Evolutionary conservation across 2,329 filamentous ascomycete species (phyloP), one percentile per base, ranked within the genome.

Genomic region (Blastomyces percursus): DNA sequence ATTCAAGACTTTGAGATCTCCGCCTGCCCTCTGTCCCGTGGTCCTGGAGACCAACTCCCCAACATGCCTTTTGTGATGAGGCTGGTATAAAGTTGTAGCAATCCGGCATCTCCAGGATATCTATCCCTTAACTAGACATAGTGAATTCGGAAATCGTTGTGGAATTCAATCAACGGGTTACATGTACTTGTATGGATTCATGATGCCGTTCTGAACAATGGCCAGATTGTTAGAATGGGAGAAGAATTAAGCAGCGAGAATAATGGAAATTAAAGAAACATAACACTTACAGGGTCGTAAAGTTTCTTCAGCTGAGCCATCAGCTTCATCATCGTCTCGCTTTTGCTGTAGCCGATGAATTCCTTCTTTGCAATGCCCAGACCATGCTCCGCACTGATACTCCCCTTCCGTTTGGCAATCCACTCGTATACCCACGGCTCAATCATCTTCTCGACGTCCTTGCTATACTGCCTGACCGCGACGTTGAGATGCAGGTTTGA

Each of bases 171-270:
- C 61, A 69, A 69, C 64, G 67, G 63, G 67, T 65, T 73, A 77
- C 58, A 97, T 88, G 75, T 96, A 97, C 78, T 97, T 97, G 81
- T 97, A 97, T 0, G 93, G 93, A 78, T 96, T 97, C 91, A 97
- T 95, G 76, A 97, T 97, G 57, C 91, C 92, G 69, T 96, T 96
- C 91, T 96, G 68, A 40, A 63, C 7, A 54, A 21, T 62, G 16
- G 44, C 62, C 8, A 52, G 21, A 61, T 24, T 21, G 63, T 71
- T 67, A 71, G 68, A 65, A 57, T 38, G 60, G 40, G 61, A 4
- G 8, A 19, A 61, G 4, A 38, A 21, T 42, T n/a, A 40, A 32
- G 46, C 48, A 59, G 6, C 38, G 27, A 48, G 50, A 12, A 19
- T 38, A 16, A 50, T 42, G 30, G 35, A 57, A 46, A 60, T 12